These are phyloP conservation scores for Umbelopsis sp. DNA, from an alignment of 192 early-diverging fungal genomes.

Conservation along the genomic window DNA sequence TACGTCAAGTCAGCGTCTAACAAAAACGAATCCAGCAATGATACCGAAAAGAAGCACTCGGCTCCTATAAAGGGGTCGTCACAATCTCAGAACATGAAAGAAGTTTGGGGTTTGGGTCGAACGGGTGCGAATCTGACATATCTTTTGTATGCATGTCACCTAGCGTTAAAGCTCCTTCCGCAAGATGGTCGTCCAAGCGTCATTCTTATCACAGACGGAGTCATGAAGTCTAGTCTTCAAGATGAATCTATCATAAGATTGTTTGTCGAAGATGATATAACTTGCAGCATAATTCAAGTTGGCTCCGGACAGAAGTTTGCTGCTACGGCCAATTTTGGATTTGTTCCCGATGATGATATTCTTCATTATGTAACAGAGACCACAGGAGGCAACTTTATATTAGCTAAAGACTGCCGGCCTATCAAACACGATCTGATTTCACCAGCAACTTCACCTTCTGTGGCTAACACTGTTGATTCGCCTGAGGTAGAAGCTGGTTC, in stretches of 20 bases:
- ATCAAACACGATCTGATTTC: neutral
- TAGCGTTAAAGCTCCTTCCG: conserved; percentile 51
- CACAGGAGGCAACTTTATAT: conserved; percentile 70
- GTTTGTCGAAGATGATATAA: conserved; percentile 66
- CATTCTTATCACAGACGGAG: conserved; percentile 71
- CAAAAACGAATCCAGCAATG: neutral
- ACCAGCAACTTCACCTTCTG: neutral
- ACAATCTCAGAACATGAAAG: conserved; percentile 27
- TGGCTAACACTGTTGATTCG: neutral
- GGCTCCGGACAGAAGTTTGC: conserved; percentile 65
- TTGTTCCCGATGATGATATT: conserved; percentile 74
- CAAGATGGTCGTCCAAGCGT: conserved; percentile 52
- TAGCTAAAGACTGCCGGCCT: conserved; percentile 67
- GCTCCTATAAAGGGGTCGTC: neutral
- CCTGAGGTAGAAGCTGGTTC: neutral
- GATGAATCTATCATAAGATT: conserved; percentile 59
- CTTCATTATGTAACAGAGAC: conserved; percentile 68
- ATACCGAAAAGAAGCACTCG: neutral
- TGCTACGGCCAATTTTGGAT: conserved; percentile 71
- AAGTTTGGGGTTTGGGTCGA: conserved; percentile 58
- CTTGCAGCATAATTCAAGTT: conserved; percentile 73
- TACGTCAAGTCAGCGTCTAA: neutral
- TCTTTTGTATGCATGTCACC: conserved; percentile 56
- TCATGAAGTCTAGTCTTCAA: conserved; percentile 69
- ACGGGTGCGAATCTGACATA: conserved; percentile 57